These are phyloP conservation scores for Phytophthora tentaculata DNA, from an alignment of 352 stramenopile species.

Conservation along the genomic window DNA sequence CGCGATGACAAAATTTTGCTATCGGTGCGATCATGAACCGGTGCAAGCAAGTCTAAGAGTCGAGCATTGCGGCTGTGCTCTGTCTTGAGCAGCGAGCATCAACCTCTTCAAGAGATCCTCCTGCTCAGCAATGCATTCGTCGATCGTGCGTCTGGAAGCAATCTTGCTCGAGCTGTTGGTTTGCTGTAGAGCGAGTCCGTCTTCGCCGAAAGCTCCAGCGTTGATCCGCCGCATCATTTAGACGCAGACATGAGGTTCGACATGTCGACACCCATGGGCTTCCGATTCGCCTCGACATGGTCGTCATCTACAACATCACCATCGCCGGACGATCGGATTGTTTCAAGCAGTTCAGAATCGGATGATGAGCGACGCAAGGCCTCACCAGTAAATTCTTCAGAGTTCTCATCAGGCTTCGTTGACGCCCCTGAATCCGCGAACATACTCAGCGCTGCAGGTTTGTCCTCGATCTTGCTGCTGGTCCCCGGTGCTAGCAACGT, in stretches of 20 bases:
- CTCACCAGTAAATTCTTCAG: constrained; percentile 11
- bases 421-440: constrained; percentile 30
- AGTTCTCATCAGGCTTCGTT: constrained; percentile 34
- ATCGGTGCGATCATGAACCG: constrained; percentile 19
- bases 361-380: constrained; percentile 26
- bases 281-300: constrained; percentile 3
- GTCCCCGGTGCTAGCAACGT: constrained; percentile 27
- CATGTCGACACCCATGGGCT: constrained; percentile 33
- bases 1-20: constrained; percentile 6
- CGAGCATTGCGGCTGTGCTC: constrained; percentile 14
- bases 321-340: constrained; percentile 34
- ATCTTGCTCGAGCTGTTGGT: constrained; percentile 1
- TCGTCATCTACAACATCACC: constrained; percentile 28
- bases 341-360: constrained; percentile 37
- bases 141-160: constrained; percentile 27
- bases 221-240: constrained; percentile 37
- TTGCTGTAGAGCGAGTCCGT: constrained; percentile 1
- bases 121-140: constrained; percentile 42
- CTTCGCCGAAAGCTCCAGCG: constrained; percentile 20
- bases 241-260: constrained; percentile 34
- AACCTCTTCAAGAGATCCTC: constrained; percentile 37
- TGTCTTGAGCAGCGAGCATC: constrained; percentile 32
- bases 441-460: constrained; percentile 4
- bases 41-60: background rate
- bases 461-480: constrained; percentile 11